These are phyloP conservation scores for Plasmodium fragile DNA, from an alignment of 169 alveolate species.

Conservation along the genomic window DNA sequence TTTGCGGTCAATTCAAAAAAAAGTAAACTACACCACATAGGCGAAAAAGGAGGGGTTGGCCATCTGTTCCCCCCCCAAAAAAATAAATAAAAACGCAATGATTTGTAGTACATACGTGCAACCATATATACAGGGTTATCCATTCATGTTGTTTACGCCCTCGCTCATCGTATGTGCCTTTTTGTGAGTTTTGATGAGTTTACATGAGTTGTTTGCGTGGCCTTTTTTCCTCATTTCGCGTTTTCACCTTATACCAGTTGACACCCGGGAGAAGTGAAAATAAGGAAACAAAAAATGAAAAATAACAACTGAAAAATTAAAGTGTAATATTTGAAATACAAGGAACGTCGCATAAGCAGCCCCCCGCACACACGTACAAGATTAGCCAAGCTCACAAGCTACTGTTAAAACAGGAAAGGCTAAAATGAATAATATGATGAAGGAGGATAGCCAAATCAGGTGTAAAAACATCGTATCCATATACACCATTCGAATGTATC, in stretches of 20 bases:
- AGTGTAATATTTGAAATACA: neutral
- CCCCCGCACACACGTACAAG: neutral
- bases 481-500: constrained; percentile 64
- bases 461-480: constrained; percentile 57
- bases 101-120: neutral
- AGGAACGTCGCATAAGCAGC: neutral
- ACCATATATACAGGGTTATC: neutral
- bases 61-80: neutral
- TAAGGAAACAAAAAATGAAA: neutral
- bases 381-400: neutral
- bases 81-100: neutral
- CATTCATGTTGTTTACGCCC: neutral
- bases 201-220: neutral
- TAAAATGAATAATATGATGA: constrained; percentile 49
- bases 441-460: constrained; percentile 38
- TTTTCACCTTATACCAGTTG: neutral
- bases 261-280: neutral
- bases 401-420: neutral
- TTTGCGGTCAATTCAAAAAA: neutral
- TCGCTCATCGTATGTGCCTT: neutral
- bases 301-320: neutral
- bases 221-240: neutral
- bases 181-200: neutral
- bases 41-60: neutral
- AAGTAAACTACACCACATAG: neutral